Percentiles rank a stretch among this genome's conserved stretches.
phyloP scores from a whole-genome alignment of 257 asterid species.

The Rubia yunnanensis region DNA sequence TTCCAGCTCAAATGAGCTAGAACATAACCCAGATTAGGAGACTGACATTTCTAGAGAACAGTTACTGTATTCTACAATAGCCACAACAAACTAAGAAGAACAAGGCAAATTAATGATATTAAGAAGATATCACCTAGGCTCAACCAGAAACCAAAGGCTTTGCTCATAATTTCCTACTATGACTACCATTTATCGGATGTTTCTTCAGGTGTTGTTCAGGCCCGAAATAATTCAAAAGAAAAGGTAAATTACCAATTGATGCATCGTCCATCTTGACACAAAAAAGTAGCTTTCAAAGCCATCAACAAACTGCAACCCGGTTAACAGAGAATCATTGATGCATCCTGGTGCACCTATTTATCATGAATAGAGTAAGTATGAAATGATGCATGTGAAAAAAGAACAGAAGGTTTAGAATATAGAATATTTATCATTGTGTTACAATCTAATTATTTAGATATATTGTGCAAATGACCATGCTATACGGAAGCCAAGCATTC shows the following conservation, averaged over 20 bases:
- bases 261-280: constrained; percentile 87
- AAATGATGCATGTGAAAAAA: constrained; percentile 4
- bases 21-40: neutral
- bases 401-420: neutral
- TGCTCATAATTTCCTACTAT: neutral
- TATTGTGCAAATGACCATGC: neutral
- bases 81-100: neutral
- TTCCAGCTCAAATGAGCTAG: neutral
- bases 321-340: constrained; percentile 63
- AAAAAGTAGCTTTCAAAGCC: constrained; percentile 81
- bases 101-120: neutral
- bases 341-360: constrained; percentile 78
- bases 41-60: neutral
- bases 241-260: constrained; percentile 60
- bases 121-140: neutral
- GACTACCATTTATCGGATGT: neutral
- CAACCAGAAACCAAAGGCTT: neutral
- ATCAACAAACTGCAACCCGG: constrained; percentile 82
- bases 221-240: neutral
- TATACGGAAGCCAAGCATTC: neutral
- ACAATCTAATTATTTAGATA: neutral
- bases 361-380: constrained; percentile 7
- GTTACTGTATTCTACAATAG: neutral
- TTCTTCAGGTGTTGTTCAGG: neutral
- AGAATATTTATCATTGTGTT: neutral